phyloP scores from a whole-genome alignment of 768 basidiomycete genomes.

The Collybiopsis confluens region DNA sequence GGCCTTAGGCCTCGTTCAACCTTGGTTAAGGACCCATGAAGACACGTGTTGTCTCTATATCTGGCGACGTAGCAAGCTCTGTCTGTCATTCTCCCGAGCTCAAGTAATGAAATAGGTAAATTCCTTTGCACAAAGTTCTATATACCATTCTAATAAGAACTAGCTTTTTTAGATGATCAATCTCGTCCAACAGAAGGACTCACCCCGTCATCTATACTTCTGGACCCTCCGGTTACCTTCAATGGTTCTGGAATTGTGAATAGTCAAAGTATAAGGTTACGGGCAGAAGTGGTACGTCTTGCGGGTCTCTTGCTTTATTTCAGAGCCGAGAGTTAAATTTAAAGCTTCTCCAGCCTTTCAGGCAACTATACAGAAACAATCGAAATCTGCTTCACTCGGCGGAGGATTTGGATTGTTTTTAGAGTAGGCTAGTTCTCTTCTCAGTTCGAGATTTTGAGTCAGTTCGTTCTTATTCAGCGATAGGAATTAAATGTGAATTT shows the following conservation, averaged over 20 bases:
- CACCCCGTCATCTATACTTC: conserved; percentile 40
- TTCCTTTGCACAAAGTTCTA: not conserved
- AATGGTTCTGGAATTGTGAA: conserved; percentile 20
- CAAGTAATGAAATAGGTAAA: conserved; percentile 17
- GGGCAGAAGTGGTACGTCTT: too few relatives aligned
- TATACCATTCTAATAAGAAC: not conserved
- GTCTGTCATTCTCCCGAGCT: conserved; percentile 59
- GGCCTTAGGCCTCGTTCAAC: conserved; percentile 41
- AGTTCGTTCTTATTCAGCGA: too few relatives aligned
- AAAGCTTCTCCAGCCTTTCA: too few relatives aligned
- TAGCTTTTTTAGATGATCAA: conserved; percentile 34
- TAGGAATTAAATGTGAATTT: too few relatives aligned
- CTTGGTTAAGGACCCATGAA: conserved; percentile 70
- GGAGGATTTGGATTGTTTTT: too few relatives aligned
- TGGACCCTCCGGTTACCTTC: conserved; percentile 49
- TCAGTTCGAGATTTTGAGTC: too few relatives aligned
- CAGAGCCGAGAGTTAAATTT: too few relatives aligned
- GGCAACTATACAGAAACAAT: too few relatives aligned
- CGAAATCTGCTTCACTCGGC: too few relatives aligned
- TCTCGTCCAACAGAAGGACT: conserved; percentile 43
- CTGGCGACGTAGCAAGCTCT: conserved; percentile 68
- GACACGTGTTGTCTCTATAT: conserved; percentile 48
- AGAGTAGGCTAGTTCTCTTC: too few relatives aligned
- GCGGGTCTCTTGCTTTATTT: too few relatives aligned
- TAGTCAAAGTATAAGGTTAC: too few relatives aligned